Evolutionary conservation across 345 rosid genomes (phyloP).

Genomic region (Salix udensis): DNA sequence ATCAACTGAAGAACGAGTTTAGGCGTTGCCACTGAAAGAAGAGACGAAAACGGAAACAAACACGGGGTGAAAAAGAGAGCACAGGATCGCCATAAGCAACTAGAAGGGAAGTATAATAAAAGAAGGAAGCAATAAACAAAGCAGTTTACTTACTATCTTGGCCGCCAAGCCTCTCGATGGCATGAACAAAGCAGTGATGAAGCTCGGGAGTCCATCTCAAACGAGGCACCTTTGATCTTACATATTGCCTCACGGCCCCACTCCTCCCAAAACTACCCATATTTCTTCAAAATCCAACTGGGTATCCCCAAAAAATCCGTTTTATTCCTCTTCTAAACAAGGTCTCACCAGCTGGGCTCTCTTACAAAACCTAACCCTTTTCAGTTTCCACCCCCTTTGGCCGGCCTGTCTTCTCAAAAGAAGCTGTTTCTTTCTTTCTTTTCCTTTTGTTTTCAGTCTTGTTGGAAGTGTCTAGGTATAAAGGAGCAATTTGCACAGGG

Average conservation of each 20-base stretch:
- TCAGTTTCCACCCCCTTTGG: neutral
- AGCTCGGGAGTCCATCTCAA: constrained; percentile 98
- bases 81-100: neutral
- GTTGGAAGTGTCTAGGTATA: constrained; percentile 14
- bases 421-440: neutral
- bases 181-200: constrained; percentile 85
- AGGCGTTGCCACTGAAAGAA: constrained; percentile 75
- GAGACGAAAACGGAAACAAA: neutral
- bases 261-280: constrained; percentile 73
- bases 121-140: neutral
- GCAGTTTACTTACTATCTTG: constrained; percentile 53
- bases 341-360: neutral
- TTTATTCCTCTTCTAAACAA: neutral
- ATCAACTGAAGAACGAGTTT: constrained; percentile 93
- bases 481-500: constrained; percentile 9
- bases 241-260: constrained; percentile 79
- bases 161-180: constrained; percentile 87
- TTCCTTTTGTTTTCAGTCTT: neutral
- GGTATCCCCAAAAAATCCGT: constrained; percentile 5
- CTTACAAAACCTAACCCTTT: neutral
- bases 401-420: neutral
- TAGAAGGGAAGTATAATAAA: neutral
- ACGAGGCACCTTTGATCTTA: constrained; percentile 88
- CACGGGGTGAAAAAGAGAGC: neutral
- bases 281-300: constrained; percentile 21